These are phyloP conservation scores for Mimosa pudica DNA, from an alignment of 306 rosid genomes.

Conservation along the genomic window DNA sequence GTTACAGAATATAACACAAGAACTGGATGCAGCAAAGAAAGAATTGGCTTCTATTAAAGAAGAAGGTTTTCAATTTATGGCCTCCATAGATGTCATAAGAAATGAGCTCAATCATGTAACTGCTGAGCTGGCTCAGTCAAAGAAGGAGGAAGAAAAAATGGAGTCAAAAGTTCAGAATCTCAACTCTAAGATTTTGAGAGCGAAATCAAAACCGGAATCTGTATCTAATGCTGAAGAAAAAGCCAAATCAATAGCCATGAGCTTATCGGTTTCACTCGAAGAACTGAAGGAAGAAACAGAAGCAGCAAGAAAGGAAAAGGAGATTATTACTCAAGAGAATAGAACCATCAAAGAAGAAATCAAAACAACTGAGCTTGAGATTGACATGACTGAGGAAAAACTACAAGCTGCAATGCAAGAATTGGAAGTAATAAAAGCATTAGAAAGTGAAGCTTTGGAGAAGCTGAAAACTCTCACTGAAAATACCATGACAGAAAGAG, in stretches of 20 bases:
- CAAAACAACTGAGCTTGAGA: constrained; percentile 54
- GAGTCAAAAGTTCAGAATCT: constrained; percentile 57
- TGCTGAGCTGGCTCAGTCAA: constrained; percentile 44
- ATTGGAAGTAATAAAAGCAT: constrained; percentile 64
- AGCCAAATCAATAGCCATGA: constrained; percentile 54
- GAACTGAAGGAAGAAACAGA: constrained; percentile 60
- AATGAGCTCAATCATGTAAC: constrained; percentile 69
- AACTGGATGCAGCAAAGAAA: constrained; percentile 62
- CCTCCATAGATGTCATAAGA: constrained; percentile 84
- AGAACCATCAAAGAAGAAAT: constrained; percentile 50
- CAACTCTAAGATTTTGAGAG: constrained; percentile 72
- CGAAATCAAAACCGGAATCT: constrained; percentile 72
- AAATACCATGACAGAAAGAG: constrained; percentile 59
- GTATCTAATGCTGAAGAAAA: constrained; percentile 70
- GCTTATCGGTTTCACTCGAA: constrained; percentile 58
- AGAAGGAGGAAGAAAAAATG: constrained; percentile 52
- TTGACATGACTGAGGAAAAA: constrained; percentile 62
- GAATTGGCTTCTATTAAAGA: constrained; percentile 62
- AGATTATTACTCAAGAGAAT: constrained; percentile 46
- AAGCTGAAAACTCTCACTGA: constrained; percentile 62
- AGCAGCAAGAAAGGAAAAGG: constrained; percentile 60
- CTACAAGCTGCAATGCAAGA: constrained; percentile 64
- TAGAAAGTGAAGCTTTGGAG: constrained; percentile 65
- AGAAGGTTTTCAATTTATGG: constrained; percentile 82
- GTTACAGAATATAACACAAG: constrained; percentile 51